These are phyloP conservation scores for Stellera chamaejasme DNA, from an alignment of 345 rosid genomes.

Conservation along the genomic window DNA sequence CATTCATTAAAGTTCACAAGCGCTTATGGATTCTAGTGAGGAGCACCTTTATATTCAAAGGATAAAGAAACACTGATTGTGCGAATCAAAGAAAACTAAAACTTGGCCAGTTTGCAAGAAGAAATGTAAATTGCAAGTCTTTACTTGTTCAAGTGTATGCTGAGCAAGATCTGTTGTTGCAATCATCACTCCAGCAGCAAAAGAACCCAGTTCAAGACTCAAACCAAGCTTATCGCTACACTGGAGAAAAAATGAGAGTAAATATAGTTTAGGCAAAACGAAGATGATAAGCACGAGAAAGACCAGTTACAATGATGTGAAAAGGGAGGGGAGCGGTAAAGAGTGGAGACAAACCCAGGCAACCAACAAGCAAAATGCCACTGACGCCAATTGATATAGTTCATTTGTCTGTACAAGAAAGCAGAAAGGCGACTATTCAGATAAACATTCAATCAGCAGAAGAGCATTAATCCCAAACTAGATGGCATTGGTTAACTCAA, in stretches of 20 bases:
- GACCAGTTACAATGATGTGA: too few relatives aligned
- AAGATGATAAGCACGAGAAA: too few relatives aligned
- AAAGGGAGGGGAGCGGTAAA: too few relatives aligned
- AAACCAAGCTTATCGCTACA: conserved; percentile 91
- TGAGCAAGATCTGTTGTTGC: conserved; percentile 87
- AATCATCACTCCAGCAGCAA: conserved; percentile 95
- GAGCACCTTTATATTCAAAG: background rate
- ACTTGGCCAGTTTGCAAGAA: conserved; percentile 3
- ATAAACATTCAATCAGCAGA: background rate
- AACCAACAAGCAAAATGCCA: conserved; percentile 73
- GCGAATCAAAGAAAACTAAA: conserved; percentile 6
- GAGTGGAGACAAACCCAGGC: conserved; percentile 50
- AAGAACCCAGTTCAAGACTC: conserved; percentile 90
- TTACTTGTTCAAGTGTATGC: conserved; percentile 83
- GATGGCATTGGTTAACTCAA: too few relatives aligned
- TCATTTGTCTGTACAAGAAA: conserved; percentile 49
- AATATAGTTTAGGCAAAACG: too few relatives aligned
- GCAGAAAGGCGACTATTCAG: conserved; percentile 9
- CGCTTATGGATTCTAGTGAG: background rate
- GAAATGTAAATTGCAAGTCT: conserved; percentile 12
- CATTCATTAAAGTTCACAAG: background rate
- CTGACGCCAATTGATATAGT: conserved; percentile 70
- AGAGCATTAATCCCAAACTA: too few relatives aligned
- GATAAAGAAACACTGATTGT: background rate
- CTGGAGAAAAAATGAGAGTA: conserved; percentile 29